Evolutionary conservation across 208 protist species (phyloP), one percentile per base, ranked within the genome.

Genomic region (Lotmaria passim): DNA sequence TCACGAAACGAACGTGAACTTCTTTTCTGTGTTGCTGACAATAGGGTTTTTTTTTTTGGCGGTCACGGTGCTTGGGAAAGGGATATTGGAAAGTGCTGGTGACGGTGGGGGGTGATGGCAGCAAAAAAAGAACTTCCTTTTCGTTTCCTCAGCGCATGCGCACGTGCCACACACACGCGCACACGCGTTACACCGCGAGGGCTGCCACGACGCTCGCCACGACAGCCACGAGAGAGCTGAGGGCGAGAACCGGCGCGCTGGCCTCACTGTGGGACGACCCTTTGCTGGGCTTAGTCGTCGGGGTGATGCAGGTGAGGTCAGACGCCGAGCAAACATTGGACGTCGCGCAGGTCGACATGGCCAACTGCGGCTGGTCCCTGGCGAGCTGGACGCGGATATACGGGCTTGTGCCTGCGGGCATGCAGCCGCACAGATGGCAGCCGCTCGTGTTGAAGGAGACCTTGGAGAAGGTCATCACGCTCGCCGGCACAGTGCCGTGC

Each of bases 361-460:
- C 53, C 47, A 77, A 11, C 43, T 60, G 53, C 26, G 71, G 71
- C 62, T 77, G 65, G 62, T 28, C 33, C 2, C 21, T 8, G 26
- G 10, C 19, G 15, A 77, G 26, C 61, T 77, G 71, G 14, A 53
- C 33, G 23, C 30, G 23, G 30, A 75, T 39, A 39, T 31, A 36
- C 5, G 31, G 26, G 55, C 23, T 77, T 26, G 17, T 52, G 26
- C 55, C 59, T 7, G 33, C 2, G 17, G 79, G 69, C 23, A 68
- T 26, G 59, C 74, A 85, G 74, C 74, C 74, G 34, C 73, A 85
- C 38, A 85, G 50, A 15, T 59, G 26, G 14, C 47, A 70, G 15
- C 69, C 73, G 11, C 36, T 47, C 46, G 74, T 66, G 28, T 78
- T 44, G 24, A 81, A 48, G 57, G 46, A 51, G 33, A 69, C 24